Evolutionary conservation across 202 grass and related monocot species (phyloP), one percentile per base, ranked within the genome.

Genomic region (Elaeis oleifera): DNA sequence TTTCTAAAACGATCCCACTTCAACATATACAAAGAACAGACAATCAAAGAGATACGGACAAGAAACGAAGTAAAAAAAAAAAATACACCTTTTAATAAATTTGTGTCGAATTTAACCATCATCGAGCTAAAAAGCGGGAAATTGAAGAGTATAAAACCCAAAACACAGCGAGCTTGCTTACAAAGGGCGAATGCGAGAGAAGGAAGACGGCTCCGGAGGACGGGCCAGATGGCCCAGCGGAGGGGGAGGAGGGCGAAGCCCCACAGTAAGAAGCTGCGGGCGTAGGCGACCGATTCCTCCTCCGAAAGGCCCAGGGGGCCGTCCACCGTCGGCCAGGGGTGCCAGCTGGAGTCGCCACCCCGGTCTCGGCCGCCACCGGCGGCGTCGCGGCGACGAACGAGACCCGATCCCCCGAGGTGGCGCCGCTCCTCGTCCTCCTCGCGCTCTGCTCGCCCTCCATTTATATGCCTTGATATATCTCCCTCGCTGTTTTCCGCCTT

Each of bases 171-270:
- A 36, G 6, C 6, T 8, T 36, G 32, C 92, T 97, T 58, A 97
- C 92, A 89, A 29, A 29, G 79, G 77, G 24, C 88, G 92, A 81
- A 97, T 82, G 24, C 62, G 27, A 52, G 66, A 57, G 77, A 79
- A 82, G 70, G 76, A 67, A 50, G 80, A 17, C 9, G 80, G 3
- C 27, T 68, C 51, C 27, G 51, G 0, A 97, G 74, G 76, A 97
- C 74, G 32, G 94, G 94, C 94, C 94, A 97, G 82, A 92, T 79
- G 63, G 88, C 94, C 94, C 94, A 97, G 52, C 92, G 82, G 50
- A 97, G 78, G 74, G 94, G 94, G 26, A 97, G 78, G 64, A 86
- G 80, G 2, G 84, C 94, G 65, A 97, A 97, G 0, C 94, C 94
- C 94, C 94, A 92, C 0, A 86, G 68, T 76, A 89, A 97, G 88